Conservation (phyloP, 78 protist species). For the Isochrysis galbana region DNA sequence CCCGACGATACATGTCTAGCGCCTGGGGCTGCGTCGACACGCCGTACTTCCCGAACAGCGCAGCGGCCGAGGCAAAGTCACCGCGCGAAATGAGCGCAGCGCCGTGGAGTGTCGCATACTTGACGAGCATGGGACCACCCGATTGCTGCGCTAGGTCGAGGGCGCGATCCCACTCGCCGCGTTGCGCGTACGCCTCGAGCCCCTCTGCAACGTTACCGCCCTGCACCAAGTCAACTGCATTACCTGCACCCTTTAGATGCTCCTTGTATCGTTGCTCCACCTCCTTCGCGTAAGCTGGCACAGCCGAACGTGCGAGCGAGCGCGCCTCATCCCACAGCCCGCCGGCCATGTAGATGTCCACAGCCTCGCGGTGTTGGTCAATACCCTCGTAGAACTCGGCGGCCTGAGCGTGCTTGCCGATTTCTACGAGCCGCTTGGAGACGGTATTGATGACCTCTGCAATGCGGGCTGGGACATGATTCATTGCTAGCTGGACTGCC, state of each 20-base stretch:
- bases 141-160: conserved; percentile 25
- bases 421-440: conserved; percentile 1
- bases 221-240: neutral
- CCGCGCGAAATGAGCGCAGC: neutral
- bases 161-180: conserved; percentile 63
- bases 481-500: conserved; percentile 62
- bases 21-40: neutral
- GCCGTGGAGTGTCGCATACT: conserved; percentile 43
- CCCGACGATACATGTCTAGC: neutral
- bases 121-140: conserved; percentile 30
- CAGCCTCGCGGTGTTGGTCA: conserved; percentile 56
- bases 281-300: neutral
- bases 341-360: conserved; percentile 58
- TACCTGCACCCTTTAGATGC: neutral
- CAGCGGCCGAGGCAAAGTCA: neutral
- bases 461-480: conserved; percentile 43
- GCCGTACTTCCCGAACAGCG: conserved; percentile 20
- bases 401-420: conserved; percentile 46
- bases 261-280: neutral
- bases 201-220: conserved; percentile 3
- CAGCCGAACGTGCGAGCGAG: neutral
- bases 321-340: conserved; percentile 59
- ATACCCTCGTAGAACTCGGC: conserved; percentile 50
- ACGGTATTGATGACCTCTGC: conserved; percentile 17
- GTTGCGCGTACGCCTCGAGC: conserved; percentile 40